A percentile compares a stretch with the other conserved stretches of the same genome.
Conservation (phyloP, 129 eudicot genomes). For the Escallonia herrerae region DNA sequence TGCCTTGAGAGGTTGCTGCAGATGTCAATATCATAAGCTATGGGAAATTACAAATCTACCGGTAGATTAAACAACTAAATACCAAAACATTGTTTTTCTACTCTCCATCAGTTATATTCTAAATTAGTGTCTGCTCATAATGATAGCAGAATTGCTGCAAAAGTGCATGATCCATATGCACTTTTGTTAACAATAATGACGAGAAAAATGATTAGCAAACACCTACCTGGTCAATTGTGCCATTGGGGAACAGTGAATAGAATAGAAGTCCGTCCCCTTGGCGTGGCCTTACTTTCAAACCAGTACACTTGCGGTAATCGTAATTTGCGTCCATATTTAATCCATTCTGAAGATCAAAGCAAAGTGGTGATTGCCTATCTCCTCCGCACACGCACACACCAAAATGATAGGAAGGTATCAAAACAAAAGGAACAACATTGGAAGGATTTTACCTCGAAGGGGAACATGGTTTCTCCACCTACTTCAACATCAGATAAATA, state of each 20-base stretch:
- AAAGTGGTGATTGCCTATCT: not conserved
- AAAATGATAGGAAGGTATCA: too few relatives aligned
- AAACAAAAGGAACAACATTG: not conserved
- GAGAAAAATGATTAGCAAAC: not conserved
- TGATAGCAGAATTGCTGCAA: too few relatives aligned
- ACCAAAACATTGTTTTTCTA: too few relatives aligned
- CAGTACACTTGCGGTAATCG: constrained; percentile 51
- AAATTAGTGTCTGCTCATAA: too few relatives aligned
- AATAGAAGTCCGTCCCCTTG: constrained; percentile 73
- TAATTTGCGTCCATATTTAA: constrained; percentile 30
- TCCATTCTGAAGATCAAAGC: constrained; percentile 48
- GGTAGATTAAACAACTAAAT: too few relatives aligned
- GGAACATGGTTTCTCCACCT: constrained; percentile 57
- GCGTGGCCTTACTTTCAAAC: constrained; percentile 72
- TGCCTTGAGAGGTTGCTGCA: too few relatives aligned
- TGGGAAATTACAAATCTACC: too few relatives aligned
- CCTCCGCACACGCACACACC: not conserved
- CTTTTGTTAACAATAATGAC: too few relatives aligned
- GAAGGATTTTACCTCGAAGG: constrained; percentile 29
- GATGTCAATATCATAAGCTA: too few relatives aligned
- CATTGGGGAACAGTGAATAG: constrained; percentile 69
- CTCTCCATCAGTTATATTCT: too few relatives aligned
- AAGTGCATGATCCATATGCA: too few relatives aligned
- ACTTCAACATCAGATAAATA: constrained; percentile 50
- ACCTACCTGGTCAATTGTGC: constrained; percentile 83